Percentiles rank a stretch among this genome's conserved stretches.
Evolutionary conservation across 495 filamentous ascomycete genomes (phyloP).

Genomic region (Polyplosphaeria fusca): DNA sequence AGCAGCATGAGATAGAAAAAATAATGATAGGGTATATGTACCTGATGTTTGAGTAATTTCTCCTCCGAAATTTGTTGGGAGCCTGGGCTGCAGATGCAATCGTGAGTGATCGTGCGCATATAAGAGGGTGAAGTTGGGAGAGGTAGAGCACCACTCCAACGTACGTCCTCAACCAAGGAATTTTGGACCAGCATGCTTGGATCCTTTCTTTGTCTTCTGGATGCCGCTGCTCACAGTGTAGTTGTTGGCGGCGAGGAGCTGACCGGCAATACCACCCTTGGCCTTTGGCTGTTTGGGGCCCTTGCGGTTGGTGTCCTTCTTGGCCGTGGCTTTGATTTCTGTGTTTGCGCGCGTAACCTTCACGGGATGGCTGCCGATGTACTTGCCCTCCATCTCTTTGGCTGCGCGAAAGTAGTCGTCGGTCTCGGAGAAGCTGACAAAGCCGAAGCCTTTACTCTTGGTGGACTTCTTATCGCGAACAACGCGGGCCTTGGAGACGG

Average conservation of each 20-base stretch:
- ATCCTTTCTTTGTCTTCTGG: constrained; percentile 21
- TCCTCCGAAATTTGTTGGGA: too few species aligned
- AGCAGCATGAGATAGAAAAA: too few species aligned
- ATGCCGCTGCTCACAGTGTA: constrained; percentile 6
- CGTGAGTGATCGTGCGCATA: too few species aligned
- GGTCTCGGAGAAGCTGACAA: constrained; percentile 90
- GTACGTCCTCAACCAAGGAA: constrained; percentile 11
- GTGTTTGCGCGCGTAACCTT: constrained; percentile 81
- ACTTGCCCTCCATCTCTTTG: constrained; percentile 98
- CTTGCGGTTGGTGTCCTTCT: constrained; percentile 45
- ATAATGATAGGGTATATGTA: too few species aligned
- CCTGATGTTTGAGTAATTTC: too few species aligned
- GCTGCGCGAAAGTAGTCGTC: constrained; percentile 94
- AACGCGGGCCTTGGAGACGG: constrained; percentile 89
- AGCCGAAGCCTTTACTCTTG: constrained; percentile 93
- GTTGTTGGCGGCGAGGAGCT: neutral
- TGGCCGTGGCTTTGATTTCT: constrained; percentile 66
- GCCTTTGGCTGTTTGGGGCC: constrained; percentile 9
- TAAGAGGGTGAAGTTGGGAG: too few species aligned
- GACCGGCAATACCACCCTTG: neutral
- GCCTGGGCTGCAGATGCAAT: too few species aligned
- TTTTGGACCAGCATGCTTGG: constrained; percentile 6
- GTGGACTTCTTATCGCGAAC: constrained; percentile 91
- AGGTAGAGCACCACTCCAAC: neutral
- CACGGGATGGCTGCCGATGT: constrained; percentile 95